Evolutionary conservation across 345 rosid genomes (phyloP).

Genomic region (Theobroma cacao): DNA sequence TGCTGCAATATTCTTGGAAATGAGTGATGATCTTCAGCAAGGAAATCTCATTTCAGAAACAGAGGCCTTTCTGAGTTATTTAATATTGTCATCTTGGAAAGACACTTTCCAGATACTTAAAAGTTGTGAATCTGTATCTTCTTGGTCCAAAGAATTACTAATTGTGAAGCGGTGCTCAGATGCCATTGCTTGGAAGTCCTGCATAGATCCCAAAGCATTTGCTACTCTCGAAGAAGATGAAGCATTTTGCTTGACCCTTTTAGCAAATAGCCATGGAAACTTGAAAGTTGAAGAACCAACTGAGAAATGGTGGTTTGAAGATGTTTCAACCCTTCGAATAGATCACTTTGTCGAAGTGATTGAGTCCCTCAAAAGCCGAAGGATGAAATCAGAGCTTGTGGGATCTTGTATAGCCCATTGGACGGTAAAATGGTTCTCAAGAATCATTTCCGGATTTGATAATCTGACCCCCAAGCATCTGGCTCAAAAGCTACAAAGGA

Average conservation of each 20-base stretch:
- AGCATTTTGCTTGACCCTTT: background rate
- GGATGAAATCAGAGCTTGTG: constrained; percentile 36
- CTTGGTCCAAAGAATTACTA: constrained; percentile 38
- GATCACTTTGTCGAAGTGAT: constrained; percentile 57
- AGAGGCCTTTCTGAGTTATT: constrained; percentile 35
- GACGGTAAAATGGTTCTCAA: constrained; percentile 47
- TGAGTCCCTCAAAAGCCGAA: constrained; percentile 37
- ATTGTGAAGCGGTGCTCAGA: constrained; percentile 46
- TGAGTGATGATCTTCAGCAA: constrained; percentile 43
- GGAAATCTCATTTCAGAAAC: constrained; percentile 46
- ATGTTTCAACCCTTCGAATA: constrained; percentile 48
- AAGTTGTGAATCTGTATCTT: constrained; percentile 43
- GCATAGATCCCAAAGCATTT: constrained; percentile 23
- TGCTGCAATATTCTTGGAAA: constrained; percentile 58
- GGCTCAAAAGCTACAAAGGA: constrained; percentile 25
- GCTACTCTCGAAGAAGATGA: background rate
- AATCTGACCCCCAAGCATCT: constrained; percentile 26
- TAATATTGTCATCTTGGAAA: constrained; percentile 48
- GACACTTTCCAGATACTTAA: constrained; percentile 40
- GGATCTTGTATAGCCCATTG: constrained; percentile 49
- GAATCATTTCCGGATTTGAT: constrained; percentile 27
- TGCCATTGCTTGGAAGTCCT: constrained; percentile 50
- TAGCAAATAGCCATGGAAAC: constrained; percentile 5
- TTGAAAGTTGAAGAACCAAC: constrained; percentile 4
- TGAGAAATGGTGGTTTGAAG: constrained; percentile 57